Percentiles rank a stretch among this genome's conserved stretches.
phyloP scores from a whole-genome alignment of 1,139 yeast genomes.

The Saccharomyces hybrid region DNA sequence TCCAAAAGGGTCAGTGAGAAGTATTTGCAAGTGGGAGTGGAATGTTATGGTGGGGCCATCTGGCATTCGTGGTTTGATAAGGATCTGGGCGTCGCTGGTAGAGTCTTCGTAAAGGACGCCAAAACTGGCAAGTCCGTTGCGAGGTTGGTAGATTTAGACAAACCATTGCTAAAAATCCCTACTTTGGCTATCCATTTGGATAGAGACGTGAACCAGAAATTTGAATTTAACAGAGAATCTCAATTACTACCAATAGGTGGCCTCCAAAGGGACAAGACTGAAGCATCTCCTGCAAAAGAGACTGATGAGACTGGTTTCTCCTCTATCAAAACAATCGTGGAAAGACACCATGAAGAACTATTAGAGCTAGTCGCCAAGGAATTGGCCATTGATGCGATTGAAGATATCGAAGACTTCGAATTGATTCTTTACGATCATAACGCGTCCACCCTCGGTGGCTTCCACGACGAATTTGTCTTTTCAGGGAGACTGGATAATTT shows the following conservation, averaged over 20 bases:
- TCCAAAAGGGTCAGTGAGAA: slow-evolving; percentile 68
- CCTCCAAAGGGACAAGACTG: slow-evolving; percentile 40
- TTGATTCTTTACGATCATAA: slow-evolving; percentile 83
- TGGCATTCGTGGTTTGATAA: slow-evolving; percentile 89
- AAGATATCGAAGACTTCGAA: slow-evolving; percentile 80
- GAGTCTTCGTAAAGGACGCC: slow-evolving; percentile 60
- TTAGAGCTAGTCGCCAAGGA: slow-evolving; percentile 64
- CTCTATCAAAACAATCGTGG: slow-evolving; percentile 56
- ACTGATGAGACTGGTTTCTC: slow-evolving; percentile 39
- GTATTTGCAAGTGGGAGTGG: slow-evolving; percentile 85
- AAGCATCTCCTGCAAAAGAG: slow-evolving; percentile 31
- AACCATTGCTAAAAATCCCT: slow-evolving; percentile 84
- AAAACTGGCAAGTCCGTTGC: slow-evolving; percentile 49
- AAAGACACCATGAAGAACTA: slow-evolving; percentile 70
- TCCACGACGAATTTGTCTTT: slow-evolving; percentile 82
- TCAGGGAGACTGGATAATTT: slow-evolving; percentile 91
- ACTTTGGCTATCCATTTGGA: slow-evolving; percentile 90
- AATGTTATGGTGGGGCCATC: slow-evolving; percentile 90
- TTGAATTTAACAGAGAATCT: slow-evolving; percentile 85
- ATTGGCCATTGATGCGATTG: slow-evolving; percentile 40
- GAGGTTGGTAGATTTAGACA: slow-evolving; percentile 66
- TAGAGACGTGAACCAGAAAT: slow-evolving; percentile 65
- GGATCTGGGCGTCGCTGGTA: slow-evolving; percentile 84
- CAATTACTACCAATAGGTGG: slow-evolving; percentile 86
- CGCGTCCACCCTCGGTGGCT: slow-evolving; percentile 74